Percentiles rank a stretch among this genome's conserved stretches.
These are phyloP conservation scores for Penicillium sumatraense DNA, from an alignment of 2,329 filamentous ascomycete species.

Conservation along the genomic window DNA sequence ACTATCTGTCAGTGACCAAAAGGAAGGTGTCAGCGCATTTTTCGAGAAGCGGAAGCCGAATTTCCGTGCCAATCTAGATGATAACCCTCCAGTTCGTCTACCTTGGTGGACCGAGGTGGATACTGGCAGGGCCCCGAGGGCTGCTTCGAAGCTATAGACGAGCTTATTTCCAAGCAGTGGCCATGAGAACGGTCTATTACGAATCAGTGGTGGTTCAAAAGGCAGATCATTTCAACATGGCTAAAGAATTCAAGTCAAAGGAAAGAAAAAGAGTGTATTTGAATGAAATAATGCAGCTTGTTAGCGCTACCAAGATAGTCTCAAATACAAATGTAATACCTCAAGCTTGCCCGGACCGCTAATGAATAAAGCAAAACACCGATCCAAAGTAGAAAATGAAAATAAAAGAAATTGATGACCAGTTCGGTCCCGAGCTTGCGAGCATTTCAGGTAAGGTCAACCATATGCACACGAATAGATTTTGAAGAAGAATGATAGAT, in stretches of 20 bases:
- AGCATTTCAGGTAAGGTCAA: constrained; percentile 8
- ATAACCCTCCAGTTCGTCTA: constrained; percentile 63
- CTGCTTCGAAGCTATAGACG: constrained; percentile 29
- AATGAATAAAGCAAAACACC: constrained; percentile 31
- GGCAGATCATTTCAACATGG: too few relatives aligned
- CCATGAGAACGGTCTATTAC: too few relatives aligned
- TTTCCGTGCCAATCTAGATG: constrained; percentile 65
- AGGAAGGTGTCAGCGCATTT: constrained; percentile 71
- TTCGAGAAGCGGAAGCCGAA: constrained; percentile 68
- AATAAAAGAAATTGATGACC: constrained; percentile 16
- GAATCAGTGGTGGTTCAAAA: too few relatives aligned
- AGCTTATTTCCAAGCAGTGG: too few relatives aligned
- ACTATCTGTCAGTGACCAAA: constrained; percentile 59
- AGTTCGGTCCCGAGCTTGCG: constrained; percentile 9
- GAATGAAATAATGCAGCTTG: constrained; percentile 7
- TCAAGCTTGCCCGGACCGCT: constrained; percentile 26
- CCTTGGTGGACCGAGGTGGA: constrained; percentile 71
- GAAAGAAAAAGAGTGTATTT: background rate
- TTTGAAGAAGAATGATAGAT: background rate
- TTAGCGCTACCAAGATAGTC: constrained; percentile 20
- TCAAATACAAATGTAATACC: constrained; percentile 24
- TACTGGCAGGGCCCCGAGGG: constrained; percentile 35
- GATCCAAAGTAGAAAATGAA: constrained; percentile 17
- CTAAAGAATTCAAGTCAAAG: background rate
- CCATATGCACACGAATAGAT: constrained; percentile 21